Evolutionary conservation across 352 stramenopile species (phyloP).

Genomic region (Pythium monospermum): DNA sequence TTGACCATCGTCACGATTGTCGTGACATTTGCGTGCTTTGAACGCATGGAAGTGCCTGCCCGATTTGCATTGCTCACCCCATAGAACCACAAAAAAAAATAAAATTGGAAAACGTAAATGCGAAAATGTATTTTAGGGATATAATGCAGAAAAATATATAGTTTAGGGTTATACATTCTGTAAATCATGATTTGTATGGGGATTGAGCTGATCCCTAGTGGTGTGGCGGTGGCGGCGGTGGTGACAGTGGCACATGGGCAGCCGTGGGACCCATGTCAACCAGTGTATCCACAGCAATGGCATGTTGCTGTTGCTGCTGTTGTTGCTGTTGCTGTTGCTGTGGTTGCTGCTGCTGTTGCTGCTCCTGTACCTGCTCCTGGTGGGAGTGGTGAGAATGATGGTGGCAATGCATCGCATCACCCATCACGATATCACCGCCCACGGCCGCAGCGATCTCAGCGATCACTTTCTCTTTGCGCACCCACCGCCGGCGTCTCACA

Average conservation of each 20-base stretch:
- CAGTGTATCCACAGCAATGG: too few species aligned
- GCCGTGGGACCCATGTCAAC: neutral
- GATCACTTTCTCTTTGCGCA: slow-evolving; percentile 68
- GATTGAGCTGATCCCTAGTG: too few species aligned
- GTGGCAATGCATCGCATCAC: slow-evolving; percentile 4
- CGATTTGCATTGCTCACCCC: slow-evolving; percentile 67
- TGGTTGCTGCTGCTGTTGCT: neutral
- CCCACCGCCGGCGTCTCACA: slow-evolving; percentile 73
- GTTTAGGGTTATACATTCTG: too few species aligned
- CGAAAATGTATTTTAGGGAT: neutral
- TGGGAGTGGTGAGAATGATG: slow-evolving; percentile 6
- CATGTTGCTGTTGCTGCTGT: too few species aligned
- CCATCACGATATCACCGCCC: slow-evolving; percentile 7
- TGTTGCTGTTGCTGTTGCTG: slow-evolving; percentile 2
- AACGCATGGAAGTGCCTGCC: slow-evolving; percentile 59
- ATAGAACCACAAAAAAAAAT: neutral
- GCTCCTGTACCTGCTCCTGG: neutral
- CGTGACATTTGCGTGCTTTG: slow-evolving; percentile 83
- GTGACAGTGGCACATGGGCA: neutral
- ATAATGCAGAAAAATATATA: neutral
- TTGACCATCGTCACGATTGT: slow-evolving; percentile 79
- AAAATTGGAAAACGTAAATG: neutral
- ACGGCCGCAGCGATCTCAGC: slow-evolving; percentile 31
- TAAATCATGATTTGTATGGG: too few species aligned
- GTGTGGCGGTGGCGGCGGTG: neutral